These are phyloP conservation scores for Elsinoe australis DNA, from an alignment of 2,329 filamentous ascomycete species.

Conservation along the genomic window DNA sequence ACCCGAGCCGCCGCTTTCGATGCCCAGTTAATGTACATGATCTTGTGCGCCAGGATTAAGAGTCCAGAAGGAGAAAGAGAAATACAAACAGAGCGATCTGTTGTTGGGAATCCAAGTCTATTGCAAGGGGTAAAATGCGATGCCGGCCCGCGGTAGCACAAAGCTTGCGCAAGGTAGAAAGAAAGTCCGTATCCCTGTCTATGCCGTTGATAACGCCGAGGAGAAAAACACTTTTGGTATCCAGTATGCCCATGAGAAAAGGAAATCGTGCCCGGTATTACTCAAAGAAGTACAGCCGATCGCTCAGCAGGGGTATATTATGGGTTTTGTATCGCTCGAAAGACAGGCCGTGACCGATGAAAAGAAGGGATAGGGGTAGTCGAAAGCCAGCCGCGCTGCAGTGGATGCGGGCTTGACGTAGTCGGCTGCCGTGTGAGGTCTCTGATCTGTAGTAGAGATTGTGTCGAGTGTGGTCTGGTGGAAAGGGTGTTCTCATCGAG, in stretches of 20 bases:
- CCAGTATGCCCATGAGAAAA: slow-evolving; percentile 4
- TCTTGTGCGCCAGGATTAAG: slow-evolving; percentile 1
- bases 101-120: neutral
- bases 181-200: slow-evolving; percentile 1
- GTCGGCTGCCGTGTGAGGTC: no score
- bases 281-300: neutral
- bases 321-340: slow-evolving; percentile 13
- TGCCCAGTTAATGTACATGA: slow-evolving; percentile 4
- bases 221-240: slow-evolving; percentile 15
- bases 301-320: slow-evolving; percentile 2
- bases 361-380: neutral
- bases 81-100: neutral
- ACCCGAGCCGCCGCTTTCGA: no score
- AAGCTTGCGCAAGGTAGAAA: slow-evolving; percentile 6
- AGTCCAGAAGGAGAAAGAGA: neutral
- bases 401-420: no score
- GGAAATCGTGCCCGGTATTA: slow-evolving; percentile 13
- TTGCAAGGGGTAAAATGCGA: slow-evolving; percentile 11
- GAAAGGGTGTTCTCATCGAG: no score
- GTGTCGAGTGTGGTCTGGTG: no score
- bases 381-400: no score
- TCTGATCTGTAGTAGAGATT: no score
- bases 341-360: neutral
- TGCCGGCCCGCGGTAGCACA: slow-evolving; percentile 13
- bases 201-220: neutral